Conservation (phyloP, 2,329 filamentous ascomycete species). For the Cadophora gregata region DNA sequence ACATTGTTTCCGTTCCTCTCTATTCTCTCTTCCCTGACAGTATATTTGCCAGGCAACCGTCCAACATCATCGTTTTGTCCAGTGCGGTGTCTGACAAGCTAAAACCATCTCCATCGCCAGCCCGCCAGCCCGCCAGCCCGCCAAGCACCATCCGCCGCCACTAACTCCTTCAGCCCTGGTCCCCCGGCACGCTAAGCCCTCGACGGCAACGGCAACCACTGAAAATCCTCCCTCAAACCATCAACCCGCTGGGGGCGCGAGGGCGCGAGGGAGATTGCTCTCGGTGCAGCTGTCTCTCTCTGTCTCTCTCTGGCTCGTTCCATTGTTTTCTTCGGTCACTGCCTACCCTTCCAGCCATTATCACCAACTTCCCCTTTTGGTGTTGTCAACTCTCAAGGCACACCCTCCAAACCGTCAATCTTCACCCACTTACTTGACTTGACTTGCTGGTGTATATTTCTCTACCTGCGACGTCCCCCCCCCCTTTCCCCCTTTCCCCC, state of each 20-base stretch:
- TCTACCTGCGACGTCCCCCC: constrained; percentile 3
- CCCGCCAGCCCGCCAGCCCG: background rate
- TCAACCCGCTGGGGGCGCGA: background rate
- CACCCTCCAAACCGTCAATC: no score
- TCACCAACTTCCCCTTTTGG: constrained; percentile 10
- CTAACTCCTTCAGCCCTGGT: constrained; percentile 11
- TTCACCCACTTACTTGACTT: background rate
- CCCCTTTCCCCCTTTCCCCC: no score
- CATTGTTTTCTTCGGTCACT: background rate
- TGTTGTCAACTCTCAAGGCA: constrained; percentile 1
- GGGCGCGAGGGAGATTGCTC: constrained; percentile 2
- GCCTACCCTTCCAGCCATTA: background rate
- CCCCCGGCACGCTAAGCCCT: constrained; percentile 7
- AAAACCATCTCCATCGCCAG: background rate
- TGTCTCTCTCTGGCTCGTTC: no score
- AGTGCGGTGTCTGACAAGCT: background rate
- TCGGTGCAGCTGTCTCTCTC: background rate
- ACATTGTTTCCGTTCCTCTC: no score
- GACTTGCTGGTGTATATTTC: background rate
- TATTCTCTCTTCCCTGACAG: no score
- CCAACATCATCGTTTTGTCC: background rate
- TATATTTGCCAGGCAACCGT: background rate
- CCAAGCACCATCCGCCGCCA: constrained; percentile 12
- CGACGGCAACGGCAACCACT: constrained; percentile 9
- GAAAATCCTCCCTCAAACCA: constrained; percentile 4